Base-by-base conservation (phyloP, 495 filamentous ascomycete genomes). In the Aeminium ludgeri region DNA sequence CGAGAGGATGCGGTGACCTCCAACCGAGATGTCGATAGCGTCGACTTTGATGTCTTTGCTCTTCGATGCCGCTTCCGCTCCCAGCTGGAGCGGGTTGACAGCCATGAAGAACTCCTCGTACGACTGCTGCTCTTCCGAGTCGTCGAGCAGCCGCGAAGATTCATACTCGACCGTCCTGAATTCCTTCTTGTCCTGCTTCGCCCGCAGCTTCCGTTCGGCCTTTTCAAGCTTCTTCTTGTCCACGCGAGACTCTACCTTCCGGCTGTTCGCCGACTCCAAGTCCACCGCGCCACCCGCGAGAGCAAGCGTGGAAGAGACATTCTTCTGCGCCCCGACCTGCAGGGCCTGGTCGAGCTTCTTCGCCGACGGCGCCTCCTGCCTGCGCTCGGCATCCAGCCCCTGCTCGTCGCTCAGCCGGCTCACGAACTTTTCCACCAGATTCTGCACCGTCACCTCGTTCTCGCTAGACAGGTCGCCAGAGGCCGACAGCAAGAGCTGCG, bases 41-140 rank as follows among this genome's bases (percentile, higher is more conserved):
- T 99, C 89, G 46, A 99, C 65, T 66, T 96, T 99, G 66, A 99
- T 91, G 59, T 99, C 89, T 68, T 99, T 99, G 59, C 86, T 94
- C 78, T 96, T 96, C 42, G 74, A 50, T 62, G 40, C 70, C 60
- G 47, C 60, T 40, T 66, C 64, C n/a, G 72, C 62, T 33, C 84
- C 86, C 46, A 96, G 50, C 53, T 94, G 89, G 31, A 99, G 67
- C 30, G 89, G 89, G 58, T 99, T 99, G 65, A 99, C 89, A 30
- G 80, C 74, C 89, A 99, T 96, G 68, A 86, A 99, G 65, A 99
- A 96, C 56, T 99, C 91, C 58, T 99, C 89, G 59, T 99, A 99
- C 3, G 82, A 83, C 70, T 93, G 78, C n/a, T 86, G 65, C 48
- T 82, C 73, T 47, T 82, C 75, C 3, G 82, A 68, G 57, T 83